Evolutionary conservation across 805 yeast genomes (phyloP).

Genomic region (Lipomyces spencermartinsiae): DNA sequence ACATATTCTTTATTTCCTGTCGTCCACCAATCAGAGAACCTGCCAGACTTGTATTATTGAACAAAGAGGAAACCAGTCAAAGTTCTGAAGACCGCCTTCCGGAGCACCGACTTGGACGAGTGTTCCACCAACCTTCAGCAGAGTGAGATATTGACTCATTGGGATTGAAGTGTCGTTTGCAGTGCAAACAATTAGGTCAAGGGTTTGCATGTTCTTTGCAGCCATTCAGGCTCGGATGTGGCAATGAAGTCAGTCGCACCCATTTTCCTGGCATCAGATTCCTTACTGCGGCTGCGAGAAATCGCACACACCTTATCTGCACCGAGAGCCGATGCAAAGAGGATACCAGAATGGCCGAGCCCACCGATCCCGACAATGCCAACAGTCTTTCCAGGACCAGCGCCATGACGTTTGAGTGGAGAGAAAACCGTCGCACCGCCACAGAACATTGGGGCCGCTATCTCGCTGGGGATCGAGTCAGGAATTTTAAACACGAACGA

Average conservation of each 20-base stretch:
- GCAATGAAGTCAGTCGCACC: slow-evolving; percentile 63
- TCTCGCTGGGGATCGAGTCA: slow-evolving; percentile 54
- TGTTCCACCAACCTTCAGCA: slow-evolving; percentile 62
- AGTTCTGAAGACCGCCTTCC: slow-evolving; percentile 16
- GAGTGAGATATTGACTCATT: slow-evolving; percentile 51
- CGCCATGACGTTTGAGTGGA: slow-evolving; percentile 58
- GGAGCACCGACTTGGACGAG: slow-evolving; percentile 73
- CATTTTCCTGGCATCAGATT: slow-evolving; percentile 56
- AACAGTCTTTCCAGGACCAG: slow-evolving; percentile 57
- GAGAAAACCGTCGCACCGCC: slow-evolving; percentile 77
- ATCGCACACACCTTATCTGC: slow-evolving; percentile 61
- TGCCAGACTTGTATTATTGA: slow-evolving; percentile 40
- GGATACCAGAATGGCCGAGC: slow-evolving; percentile 64
- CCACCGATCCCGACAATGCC: slow-evolving; percentile 50
- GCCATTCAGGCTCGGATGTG: slow-evolving; percentile 50
- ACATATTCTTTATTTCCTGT: no score
- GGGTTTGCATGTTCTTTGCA: slow-evolving; percentile 42
- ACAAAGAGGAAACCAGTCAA: slow-evolving; percentile 23
- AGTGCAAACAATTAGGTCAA: slow-evolving; percentile 60
- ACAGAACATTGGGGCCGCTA: slow-evolving; percentile 74
- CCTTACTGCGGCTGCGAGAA: slow-evolving; percentile 57
- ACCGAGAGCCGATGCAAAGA: slow-evolving; percentile 65
- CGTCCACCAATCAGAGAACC: no score
- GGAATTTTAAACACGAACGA: slow-evolving; percentile 69
- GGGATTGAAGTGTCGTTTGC: slow-evolving; percentile 54